Percentiles rank a stretch among this genome's conserved stretches.
Conservation (phyloP, 2,329 filamentous ascomycete genomes). For the Aphanoascus verrucosus region DNA sequence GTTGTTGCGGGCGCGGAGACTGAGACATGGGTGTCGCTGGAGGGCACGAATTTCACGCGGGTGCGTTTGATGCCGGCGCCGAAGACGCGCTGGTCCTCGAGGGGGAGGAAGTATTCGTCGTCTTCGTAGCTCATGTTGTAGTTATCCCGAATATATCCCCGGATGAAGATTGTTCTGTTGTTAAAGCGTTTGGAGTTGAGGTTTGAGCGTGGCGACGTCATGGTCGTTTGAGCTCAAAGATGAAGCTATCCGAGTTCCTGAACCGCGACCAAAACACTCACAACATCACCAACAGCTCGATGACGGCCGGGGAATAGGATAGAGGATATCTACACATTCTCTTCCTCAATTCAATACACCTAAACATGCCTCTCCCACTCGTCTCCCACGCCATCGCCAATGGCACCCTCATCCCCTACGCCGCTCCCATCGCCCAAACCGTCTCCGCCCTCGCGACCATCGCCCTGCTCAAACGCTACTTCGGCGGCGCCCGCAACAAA, state of each 20-base stretch:
- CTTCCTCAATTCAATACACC: too few species aligned
- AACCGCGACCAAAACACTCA: neutral
- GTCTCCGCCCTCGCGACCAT: conserved; percentile 44
- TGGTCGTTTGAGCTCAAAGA: neutral
- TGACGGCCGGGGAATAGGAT: neutral
- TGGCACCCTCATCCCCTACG: conserved; percentile 47
- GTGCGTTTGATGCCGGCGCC: conserved; percentile 54
- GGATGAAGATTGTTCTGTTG: neutral
- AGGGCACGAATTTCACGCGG: conserved; percentile 49
- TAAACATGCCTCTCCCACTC: conserved; percentile 52
- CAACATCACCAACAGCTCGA: too few species aligned
- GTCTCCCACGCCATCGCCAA: conserved; percentile 44
- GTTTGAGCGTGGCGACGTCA: neutral
- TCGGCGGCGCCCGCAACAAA: conserved; percentile 60
- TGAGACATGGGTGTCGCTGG: conserved; percentile 28
- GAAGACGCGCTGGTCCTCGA: conserved; percentile 50
- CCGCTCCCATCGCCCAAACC: conserved; percentile 44
- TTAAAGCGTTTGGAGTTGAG: neutral
- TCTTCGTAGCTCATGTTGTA: conserved; percentile 30
- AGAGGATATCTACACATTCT: neutral
- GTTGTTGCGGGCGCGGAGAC: conserved; percentile 22
- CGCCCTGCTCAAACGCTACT: conserved; percentile 60
- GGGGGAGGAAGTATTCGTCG: conserved; percentile 48
- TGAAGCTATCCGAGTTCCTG: neutral
- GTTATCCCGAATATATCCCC: neutral